Evolutionary conservation across 139 green algal species (phyloP).

Genomic region (Trebouxia sp.): DNA sequence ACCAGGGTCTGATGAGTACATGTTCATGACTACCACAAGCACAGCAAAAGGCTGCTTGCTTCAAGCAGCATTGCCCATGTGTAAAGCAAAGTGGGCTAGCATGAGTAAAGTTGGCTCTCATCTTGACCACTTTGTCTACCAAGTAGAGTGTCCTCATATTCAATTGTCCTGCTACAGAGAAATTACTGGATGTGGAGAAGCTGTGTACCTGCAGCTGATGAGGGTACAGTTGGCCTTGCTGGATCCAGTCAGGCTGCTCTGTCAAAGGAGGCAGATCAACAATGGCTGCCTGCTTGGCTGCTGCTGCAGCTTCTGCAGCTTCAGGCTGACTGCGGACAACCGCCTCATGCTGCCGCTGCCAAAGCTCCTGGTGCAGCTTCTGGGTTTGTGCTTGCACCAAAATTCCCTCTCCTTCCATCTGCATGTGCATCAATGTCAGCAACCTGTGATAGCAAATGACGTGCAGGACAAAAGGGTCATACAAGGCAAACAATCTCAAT

Average conservation of each 20-base stretch:
- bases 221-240: conserved; percentile 50
- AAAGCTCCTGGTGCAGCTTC: conserved; percentile 67
- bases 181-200: neutral
- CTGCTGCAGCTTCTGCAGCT: conserved; percentile 36
- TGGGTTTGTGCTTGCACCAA: conserved; percentile 57
- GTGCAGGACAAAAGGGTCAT: no score
- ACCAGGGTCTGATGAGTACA: no score
- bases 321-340: conserved; percentile 42
- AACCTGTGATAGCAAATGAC: no score
- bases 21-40: no score
- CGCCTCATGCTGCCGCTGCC: conserved; percentile 63
- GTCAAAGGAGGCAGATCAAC: neutral
- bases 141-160: neutral
- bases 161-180: no score
- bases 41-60: no score
- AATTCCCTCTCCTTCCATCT: conserved; percentile 50
- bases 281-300: neutral
- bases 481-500: no score
- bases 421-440: no score
- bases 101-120: no score
- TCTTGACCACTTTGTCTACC: neutral
- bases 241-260: conserved; percentile 46
- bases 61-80: no score
- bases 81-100: no score
- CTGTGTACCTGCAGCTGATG: conserved; percentile 69